Evolutionary conservation across 2,329 filamentous ascomycete species (phyloP), one percentile per base, ranked within the genome.

Genomic region (Pseudogymnoascus sp.): DNA sequence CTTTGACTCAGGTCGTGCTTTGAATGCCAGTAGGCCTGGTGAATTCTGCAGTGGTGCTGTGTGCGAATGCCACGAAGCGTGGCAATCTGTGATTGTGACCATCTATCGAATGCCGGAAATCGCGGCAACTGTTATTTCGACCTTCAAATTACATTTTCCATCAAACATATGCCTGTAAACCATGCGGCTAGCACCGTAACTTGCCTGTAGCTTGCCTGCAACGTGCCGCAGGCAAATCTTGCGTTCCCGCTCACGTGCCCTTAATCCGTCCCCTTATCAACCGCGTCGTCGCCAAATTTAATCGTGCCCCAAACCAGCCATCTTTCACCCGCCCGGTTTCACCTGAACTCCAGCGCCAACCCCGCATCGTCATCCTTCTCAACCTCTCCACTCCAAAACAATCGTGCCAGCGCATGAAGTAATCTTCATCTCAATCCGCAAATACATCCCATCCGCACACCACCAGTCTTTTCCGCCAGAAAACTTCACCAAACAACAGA

Each of bases 181-280:
- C 5, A 55, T 55, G 48, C 48, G 29, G 48, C 48, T 55, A 21
- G 7, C 7, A 13, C 48, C 33, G 48, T 55, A 15, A 3, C n/a
- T 18, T 55, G 27, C 21, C 21, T 21, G 21, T 21, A 21, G 21
- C 21, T 21, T 21, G 21, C 21, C 48, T 55, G 48, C 33, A 15
- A 3, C n/a, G 10, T 55, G 27, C 29, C 48, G 13, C 21, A 52
- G 27, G 48, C 48, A 55, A 55, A 55, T 33, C 29, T 10, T 33
- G 48, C n/a, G n/a, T 55, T 29, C 48, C 33, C 48, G 33, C 48
- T 55, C 48, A 55, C 48, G 48, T 55, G 48, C 48, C 33, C 48
- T 8, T n/a, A 55, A 33, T 33, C 45, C 48, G 18, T 29, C 8
- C 48, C 48, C 29, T 55, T 55, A 33, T 55, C 48, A 18, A 52